phyloP scores from a whole-genome alignment of 495 filamentous ascomycete genomes.

The Neurospora intermedia region DNA sequence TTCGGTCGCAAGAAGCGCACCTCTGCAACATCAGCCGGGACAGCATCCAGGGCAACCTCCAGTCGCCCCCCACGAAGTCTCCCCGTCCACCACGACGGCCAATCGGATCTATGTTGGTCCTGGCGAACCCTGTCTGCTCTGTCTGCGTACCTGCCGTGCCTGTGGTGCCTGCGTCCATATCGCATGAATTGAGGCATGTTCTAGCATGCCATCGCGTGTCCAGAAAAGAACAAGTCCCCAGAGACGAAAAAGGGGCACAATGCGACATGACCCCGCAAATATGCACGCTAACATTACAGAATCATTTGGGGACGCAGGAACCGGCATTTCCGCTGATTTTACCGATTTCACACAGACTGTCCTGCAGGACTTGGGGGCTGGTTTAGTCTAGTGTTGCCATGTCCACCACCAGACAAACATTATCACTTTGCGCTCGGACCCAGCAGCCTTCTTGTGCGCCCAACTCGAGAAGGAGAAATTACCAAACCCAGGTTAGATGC shows the following conservation, averaged over 20 bases:
- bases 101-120: neutral
- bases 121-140: neutral
- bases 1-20: conserved; percentile 1
- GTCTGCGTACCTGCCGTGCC: neutral
- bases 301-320: neutral
- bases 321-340: neutral
- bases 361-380: neutral
- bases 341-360: neutral
- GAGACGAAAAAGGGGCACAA: neutral
- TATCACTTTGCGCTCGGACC: neutral
- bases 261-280: neutral
- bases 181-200: neutral
- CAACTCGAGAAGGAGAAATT: neutral
- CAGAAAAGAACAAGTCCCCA: neutral
- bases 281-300: neutral
- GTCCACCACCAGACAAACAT: neutral
- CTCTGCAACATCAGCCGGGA: neutral
- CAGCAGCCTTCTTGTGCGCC: neutral
- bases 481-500: neutral
- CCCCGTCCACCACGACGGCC: neutral
- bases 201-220: neutral
- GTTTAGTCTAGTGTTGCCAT: neutral
- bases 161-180: neutral
- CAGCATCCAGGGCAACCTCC: neutral
- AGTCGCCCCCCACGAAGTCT: neutral